A percentile compares a stretch with the other conserved stretches of the same genome.
Evolutionary conservation across 306 rosid species (phyloP).

Genomic region (Prunus davidiana): DNA sequence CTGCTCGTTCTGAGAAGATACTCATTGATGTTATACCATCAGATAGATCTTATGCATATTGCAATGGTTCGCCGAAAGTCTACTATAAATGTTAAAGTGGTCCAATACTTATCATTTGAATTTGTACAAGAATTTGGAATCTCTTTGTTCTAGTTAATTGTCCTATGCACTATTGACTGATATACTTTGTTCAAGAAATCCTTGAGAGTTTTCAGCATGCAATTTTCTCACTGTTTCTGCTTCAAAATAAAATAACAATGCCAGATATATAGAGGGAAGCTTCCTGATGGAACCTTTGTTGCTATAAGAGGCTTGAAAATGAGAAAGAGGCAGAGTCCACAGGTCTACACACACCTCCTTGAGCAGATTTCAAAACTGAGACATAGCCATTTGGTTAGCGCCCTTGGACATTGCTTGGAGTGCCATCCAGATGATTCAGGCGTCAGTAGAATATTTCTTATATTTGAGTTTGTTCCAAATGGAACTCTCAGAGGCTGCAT

Average conservation of each 20-base stretch:
- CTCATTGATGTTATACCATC: neutral
- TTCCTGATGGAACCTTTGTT: constrained; percentile 68
- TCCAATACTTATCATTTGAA: neutral
- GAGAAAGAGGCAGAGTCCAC: constrained; percentile 62
- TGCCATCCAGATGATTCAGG: constrained; percentile 61
- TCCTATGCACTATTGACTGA: neutral
- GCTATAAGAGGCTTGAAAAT: constrained; percentile 61
- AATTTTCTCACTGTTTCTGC: neutral
- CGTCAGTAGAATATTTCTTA: constrained; percentile 54
- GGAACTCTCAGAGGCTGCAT: constrained; percentile 58
- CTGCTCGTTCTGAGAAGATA: no score
- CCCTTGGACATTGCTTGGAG: constrained; percentile 95
- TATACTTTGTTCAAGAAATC: neutral
- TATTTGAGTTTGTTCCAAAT: constrained; percentile 73
- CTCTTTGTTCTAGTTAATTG: neutral
- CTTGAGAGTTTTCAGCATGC: neutral
- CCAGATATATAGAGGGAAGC: constrained; percentile 77
- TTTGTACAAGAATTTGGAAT: neutral
- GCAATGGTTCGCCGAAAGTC: neutral
- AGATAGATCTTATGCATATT: neutral
- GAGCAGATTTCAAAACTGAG: constrained; percentile 84
- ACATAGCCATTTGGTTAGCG: constrained; percentile 72
- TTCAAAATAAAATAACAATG: constrained; percentile 2
- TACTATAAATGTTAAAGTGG: neutral
- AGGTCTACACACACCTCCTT: constrained; percentile 59